Conservation (phyloP, 495 filamentous ascomycete genomes). For the Xylaria acuta region DNA sequence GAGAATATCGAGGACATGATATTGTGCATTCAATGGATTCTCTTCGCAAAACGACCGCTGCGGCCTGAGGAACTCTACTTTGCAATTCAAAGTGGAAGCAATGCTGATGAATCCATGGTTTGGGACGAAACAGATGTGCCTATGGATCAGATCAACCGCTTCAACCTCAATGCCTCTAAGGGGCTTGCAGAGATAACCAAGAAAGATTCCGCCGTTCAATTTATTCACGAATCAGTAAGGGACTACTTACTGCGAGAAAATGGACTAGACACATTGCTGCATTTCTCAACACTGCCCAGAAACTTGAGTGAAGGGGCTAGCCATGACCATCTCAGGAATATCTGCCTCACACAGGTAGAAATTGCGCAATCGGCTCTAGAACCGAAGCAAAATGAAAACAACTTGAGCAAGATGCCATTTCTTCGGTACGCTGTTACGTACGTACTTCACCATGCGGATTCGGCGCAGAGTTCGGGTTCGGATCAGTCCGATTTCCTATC, state of each 20-base stretch:
- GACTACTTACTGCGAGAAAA: constrained; percentile 41
- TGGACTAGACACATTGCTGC: background rate
- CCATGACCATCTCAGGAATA: background rate
- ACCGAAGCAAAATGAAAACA: background rate
- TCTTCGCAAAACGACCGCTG: constrained; percentile 44
- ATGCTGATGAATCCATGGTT: background rate
- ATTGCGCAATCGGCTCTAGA: background rate
- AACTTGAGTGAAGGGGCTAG: background rate
- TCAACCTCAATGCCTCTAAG: constrained; percentile 43
- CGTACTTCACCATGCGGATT: background rate
- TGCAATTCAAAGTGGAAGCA: constrained; percentile 39
- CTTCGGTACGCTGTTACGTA: background rate
- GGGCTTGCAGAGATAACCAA: constrained; percentile 44
- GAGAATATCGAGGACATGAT: constrained; percentile 39
- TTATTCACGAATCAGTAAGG: constrained; percentile 51
- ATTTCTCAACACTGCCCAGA: background rate
- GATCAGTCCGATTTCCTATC: background rate
- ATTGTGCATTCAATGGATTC: constrained; percentile 49
- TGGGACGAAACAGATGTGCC: constrained; percentile 16
- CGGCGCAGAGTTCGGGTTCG: background rate
- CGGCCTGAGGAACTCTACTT: constrained; percentile 46
- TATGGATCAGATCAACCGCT: constrained; percentile 26
- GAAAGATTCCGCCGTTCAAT: constrained; percentile 40
- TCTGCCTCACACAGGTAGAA: background rate
- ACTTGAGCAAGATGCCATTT: background rate